phyloP scores from a whole-genome alignment of 108 stramenopile species.

The Phaeodactylum tricornutum region DNA sequence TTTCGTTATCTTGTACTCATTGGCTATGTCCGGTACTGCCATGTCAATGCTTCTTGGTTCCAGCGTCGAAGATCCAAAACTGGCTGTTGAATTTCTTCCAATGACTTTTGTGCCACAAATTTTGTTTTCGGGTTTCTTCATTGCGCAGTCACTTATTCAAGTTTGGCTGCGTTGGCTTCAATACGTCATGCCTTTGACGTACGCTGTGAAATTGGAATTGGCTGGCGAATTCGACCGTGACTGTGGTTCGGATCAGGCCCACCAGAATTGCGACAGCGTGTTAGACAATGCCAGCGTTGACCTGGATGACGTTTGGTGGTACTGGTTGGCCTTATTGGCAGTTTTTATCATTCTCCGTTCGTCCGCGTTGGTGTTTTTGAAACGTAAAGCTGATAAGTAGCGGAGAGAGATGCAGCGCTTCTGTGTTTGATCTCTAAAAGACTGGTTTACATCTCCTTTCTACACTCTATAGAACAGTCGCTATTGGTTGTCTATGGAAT shows the following conservation, averaged over 20 bases:
- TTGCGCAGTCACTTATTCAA: conserved; percentile 50
- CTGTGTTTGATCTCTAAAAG: too few relatives aligned
- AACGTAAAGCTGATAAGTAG: too few relatives aligned
- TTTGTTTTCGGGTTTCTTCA: conserved; percentile 81
- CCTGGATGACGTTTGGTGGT: conserved; percentile 27
- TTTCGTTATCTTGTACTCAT: conserved; percentile 12
- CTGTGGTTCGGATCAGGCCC: conserved; percentile 1
- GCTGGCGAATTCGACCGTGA: conserved; percentile 48
- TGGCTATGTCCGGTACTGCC: conserved; percentile 28
- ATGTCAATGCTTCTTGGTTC: conserved; percentile 39
- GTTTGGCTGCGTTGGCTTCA: conserved; percentile 63
- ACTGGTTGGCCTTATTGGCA: conserved; percentile 38
- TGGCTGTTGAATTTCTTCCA: conserved; percentile 60
- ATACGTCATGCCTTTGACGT: conserved; percentile 56
- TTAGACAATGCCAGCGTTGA: conserved; percentile 21
- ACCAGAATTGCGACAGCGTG: conserved; percentile 25
- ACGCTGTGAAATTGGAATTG: conserved; percentile 46
- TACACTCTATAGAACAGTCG: too few relatives aligned
- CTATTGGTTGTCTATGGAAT: too few relatives aligned
- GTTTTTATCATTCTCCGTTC: conserved; percentile 6
- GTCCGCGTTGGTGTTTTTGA: too few relatives aligned
- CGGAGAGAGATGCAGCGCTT: too few relatives aligned
- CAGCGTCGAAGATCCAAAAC: conserved; percentile 32
- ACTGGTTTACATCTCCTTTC: too few relatives aligned
- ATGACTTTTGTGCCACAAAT: conserved; percentile 78